These are phyloP conservation scores for Astrothelium subdiscretum DNA, from an alignment of 495 filamentous ascomycete species.

Conservation along the genomic window DNA sequence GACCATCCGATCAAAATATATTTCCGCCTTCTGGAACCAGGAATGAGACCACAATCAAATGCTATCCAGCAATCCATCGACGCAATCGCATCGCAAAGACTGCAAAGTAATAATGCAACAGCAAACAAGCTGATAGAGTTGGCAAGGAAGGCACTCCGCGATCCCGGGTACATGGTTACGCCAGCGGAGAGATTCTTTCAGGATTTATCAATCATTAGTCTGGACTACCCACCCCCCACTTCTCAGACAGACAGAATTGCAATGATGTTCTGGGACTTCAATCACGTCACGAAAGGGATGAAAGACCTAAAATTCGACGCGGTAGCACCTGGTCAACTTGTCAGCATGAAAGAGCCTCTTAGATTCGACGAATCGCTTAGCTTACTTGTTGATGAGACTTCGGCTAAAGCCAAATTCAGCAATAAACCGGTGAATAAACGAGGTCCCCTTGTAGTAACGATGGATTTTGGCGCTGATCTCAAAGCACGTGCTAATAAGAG, in stretches of 20 bases:
- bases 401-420: neutral
- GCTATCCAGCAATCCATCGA: neutral
- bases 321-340: neutral
- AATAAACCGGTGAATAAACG: neutral
- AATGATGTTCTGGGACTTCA: neutral
- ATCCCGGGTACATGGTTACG: neutral
- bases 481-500: neutral
- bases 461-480: neutral
- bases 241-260: neutral
- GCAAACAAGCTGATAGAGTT: neutral
- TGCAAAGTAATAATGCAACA: neutral
- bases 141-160: neutral
- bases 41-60: neutral
- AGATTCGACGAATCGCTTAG: neutral
- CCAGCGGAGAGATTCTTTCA: neutral
- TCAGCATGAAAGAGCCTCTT: neutral
- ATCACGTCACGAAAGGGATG: neutral
- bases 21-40: neutral
- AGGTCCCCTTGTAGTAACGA: neutral
- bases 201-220: neutral
- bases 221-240: neutral
- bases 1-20: neutral
- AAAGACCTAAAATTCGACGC: neutral
- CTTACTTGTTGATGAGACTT: neutral
- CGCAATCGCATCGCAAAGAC: neutral